Evolutionary conservation across 148 eudicot genomes (phyloP).

Genomic region (Drosera capensis): DNA sequence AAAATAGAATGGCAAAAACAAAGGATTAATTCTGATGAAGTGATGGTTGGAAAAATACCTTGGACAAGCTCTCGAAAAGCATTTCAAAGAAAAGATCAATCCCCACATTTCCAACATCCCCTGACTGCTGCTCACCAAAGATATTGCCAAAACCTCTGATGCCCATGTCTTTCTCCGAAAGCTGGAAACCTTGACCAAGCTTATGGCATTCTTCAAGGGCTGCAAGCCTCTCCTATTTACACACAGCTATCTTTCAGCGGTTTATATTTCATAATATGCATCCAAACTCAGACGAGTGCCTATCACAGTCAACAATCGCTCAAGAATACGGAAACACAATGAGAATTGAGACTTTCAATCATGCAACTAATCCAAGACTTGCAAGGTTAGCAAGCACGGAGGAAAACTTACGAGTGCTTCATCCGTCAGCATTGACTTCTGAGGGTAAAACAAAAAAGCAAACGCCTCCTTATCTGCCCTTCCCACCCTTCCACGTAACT

Average conservation of each 20-base stretch:
- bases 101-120: slow-evolving; percentile 95
- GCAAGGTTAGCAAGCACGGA: background rate
- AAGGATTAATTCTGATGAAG: no score
- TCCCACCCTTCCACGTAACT: slow-evolving; percentile 97
- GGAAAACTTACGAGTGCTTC: slow-evolving; percentile 56
- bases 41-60: slow-evolving; percentile 39
- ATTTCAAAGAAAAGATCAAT: slow-evolving; percentile 89
- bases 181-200: slow-evolving; percentile 96
- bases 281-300: background rate
- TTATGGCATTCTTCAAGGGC: slow-evolving; percentile 95
- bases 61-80: slow-evolving; percentile 94
- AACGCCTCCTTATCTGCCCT: slow-evolving; percentile 97
- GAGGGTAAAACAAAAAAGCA: slow-evolving; percentile 78
- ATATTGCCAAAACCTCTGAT: slow-evolving; percentile 98
- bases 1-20: background rate
- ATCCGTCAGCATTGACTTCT: slow-evolving; percentile 75
- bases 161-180: slow-evolving; percentile 97
- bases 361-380: background rate
- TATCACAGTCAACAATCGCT: background rate
- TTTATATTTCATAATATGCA: background rate
- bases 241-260: background rate
- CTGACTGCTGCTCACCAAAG: slow-evolving; percentile 97
- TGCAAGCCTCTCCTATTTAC: slow-evolving; percentile 63
- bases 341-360: no score
- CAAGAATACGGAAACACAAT: background rate